phyloP scores from a whole-genome alignment of 495 filamentous ascomycete genomes.

The Neurospora tetraspora region DNA sequence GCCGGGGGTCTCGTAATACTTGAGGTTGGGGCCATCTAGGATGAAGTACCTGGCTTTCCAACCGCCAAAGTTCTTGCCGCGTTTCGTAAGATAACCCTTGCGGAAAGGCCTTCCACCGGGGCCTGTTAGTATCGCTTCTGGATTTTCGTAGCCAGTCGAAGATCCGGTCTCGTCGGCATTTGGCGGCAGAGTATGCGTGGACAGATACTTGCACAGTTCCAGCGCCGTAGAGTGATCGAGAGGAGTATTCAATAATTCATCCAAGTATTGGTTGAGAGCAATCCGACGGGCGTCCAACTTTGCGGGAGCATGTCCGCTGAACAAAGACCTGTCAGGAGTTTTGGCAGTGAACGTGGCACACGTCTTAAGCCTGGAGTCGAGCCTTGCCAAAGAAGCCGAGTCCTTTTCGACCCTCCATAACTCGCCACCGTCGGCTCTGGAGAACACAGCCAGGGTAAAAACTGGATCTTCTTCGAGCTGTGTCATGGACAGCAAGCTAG shows the following conservation, averaged over 20 bases:
- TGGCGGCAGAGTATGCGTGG: constrained; percentile 72
- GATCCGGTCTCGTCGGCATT: constrained; percentile 54
- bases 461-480: constrained; percentile 83
- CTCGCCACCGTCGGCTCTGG: constrained; percentile 65
- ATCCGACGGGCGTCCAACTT: constrained; percentile 81
- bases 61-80: constrained; percentile 97
- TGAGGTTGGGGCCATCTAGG: constrained; percentile 77
- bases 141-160: constrained; percentile 27
- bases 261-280: constrained; percentile 77
- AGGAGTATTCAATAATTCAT: constrained; percentile 67
- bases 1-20: constrained; percentile 83
- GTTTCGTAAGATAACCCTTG: constrained; percentile 89
- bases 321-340: constrained; percentile 76
- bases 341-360: constrained; percentile 53
- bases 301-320: constrained; percentile 86
- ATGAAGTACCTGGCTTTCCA: constrained; percentile 97
- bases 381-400: constrained; percentile 62
- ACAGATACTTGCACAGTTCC: constrained; percentile 78
- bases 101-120: constrained; percentile 61
- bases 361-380: constrained; percentile 72
- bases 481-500: constrained; percentile 63
- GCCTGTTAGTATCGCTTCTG: constrained; percentile 31
- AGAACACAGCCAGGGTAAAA: constrained; percentile 79
- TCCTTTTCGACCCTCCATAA: constrained; percentile 94
- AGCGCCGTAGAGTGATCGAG: constrained; percentile 74